Conservation (phyloP, 306 rosid species). For the Alnus rubra region DNA sequence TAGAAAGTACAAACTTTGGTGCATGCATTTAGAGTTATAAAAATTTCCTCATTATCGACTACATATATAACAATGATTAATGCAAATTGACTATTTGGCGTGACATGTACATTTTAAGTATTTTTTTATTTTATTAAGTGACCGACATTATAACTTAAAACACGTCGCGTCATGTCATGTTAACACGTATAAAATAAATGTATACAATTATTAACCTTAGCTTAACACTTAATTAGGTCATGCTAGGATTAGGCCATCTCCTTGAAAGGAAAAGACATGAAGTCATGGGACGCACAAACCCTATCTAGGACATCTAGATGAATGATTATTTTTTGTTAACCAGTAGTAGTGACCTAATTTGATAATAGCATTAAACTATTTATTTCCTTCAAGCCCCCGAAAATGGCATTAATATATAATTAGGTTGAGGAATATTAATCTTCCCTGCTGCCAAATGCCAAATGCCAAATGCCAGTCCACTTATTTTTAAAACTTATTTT, state of each 20-base stretch:
- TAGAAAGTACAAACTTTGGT: too few relatives aligned
- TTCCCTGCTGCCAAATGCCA: not conserved
- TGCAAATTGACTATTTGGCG: too few relatives aligned
- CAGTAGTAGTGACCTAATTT: not conserved
- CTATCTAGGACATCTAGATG: not conserved
- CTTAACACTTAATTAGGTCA: not conserved
- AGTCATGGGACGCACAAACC: not conserved
- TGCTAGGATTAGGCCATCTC: not conserved
- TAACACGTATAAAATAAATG: too few relatives aligned
- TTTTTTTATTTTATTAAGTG: too few relatives aligned
- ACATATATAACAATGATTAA: too few relatives aligned
- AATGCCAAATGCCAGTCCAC: not conserved
- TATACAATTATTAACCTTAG: too few relatives aligned
- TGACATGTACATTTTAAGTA: too few relatives aligned
- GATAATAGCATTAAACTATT: not conserved
- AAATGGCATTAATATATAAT: not conserved
- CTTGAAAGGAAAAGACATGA: not conserved
- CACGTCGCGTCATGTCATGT: too few relatives aligned
- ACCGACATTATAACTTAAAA: too few relatives aligned
- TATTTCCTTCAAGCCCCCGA: constrained; percentile 1
- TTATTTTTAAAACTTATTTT: not conserved
- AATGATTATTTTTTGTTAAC: not conserved
- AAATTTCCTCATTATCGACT: too few relatives aligned
- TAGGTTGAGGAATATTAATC: not conserved
- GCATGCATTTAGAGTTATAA: too few relatives aligned